Evolutionary conservation across 148 eudicot genomes (phyloP), one percentile per base, ranked within the genome.

Genomic region (Rhododendron kiyosumense): DNA sequence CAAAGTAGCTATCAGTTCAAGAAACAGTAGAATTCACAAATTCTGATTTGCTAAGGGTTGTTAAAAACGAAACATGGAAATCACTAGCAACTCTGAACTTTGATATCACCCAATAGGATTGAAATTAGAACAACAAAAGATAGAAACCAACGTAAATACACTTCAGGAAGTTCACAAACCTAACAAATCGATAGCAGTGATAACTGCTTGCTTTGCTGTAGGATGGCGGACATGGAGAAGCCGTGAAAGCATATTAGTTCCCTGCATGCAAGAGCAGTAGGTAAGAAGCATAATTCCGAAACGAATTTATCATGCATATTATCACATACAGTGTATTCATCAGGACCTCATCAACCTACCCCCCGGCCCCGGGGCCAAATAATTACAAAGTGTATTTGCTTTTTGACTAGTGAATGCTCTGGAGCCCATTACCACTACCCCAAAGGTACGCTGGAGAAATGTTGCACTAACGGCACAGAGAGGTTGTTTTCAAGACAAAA

Each of bases 211-310:
- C 93, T 94, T 97, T 75, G 99, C 99, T 67, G 90, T 92, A 71
- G 99, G 99, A 76, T 97, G 98, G 73, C 96, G 93, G 71, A 97
- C 99, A 89, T 95, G 90, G 81, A 97, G 96, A 90, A 97, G 99
- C 83, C 94, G 95, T 78, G 98, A 95, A 65, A 97, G 91, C 98
- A 97, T 92, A 91, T 97, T 94, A 7, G 98, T 95, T 75, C 99
- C 99, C 99, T 97, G 98, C 81, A 87, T 86, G 57, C 24, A 87
- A 88, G 69, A 26, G 78, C 30, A 80, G 32, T 84, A 22, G 84
- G 77, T 45, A 14, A 86, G 83, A 43, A 41, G 61, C 79, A 85
- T 63, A n/a, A 28, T 20, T 5, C 30, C 48, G 54, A 49, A 46
- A 83, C 1, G 38, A 4, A n/a, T 6, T 46, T 7, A 1, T 32